Evolutionary conservation across 768 basidiomycete species (phyloP), one percentile per base, ranked within the genome.

Genomic region (Lactifluus pinguis): DNA sequence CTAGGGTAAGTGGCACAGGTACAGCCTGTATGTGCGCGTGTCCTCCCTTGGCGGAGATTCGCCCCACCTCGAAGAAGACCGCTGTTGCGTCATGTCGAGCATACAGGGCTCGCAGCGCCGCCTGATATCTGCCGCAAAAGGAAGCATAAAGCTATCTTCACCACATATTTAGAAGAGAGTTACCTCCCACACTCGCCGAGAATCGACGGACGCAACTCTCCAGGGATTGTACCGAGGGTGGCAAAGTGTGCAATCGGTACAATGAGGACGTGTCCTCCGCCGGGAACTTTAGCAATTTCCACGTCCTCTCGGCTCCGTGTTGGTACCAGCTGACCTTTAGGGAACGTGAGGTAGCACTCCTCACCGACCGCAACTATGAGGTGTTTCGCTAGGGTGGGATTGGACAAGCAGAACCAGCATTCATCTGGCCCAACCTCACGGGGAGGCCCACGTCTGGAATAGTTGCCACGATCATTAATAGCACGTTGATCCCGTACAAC

Each of bases 391-490:
- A 98, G 77, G 66, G 83, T 86, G 1, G 95, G 95, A 70, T 98
- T 98, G 45, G 92, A 95, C 55, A 99, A 73, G 72, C 97, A 99
- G 76, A 99, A 98, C 95, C 95, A 98, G 73, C 95, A 98, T 71
- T 94, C 90, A 58, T 89, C 89, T 66, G 92, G 88, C 60, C 78
- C 82, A 57, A 95, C 91, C 70, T 93, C 92, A 73, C 83, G 94
- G 45, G 76, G 81, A 34, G 80, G 86, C 34, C 76, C 82, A 50
- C 78, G 80, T 67, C 72, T 77, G 63, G 79, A 76, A 58, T 68
- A 54, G 66, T 67, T 66, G 58, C 57, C 47, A 2, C 55, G 65
- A 62, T 74, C 75, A 60, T 74, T 72, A 13, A 64, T 57, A 41
- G 75, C 73, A 54, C 68, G 75, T 45, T 74, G 74, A 68, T 80